A percentile compares a stretch with the other conserved stretches of the same genome.
These are phyloP conservation scores for Silybum marianum DNA, from an alignment of 129 eudicot genomes.

Conservation along the genomic window DNA sequence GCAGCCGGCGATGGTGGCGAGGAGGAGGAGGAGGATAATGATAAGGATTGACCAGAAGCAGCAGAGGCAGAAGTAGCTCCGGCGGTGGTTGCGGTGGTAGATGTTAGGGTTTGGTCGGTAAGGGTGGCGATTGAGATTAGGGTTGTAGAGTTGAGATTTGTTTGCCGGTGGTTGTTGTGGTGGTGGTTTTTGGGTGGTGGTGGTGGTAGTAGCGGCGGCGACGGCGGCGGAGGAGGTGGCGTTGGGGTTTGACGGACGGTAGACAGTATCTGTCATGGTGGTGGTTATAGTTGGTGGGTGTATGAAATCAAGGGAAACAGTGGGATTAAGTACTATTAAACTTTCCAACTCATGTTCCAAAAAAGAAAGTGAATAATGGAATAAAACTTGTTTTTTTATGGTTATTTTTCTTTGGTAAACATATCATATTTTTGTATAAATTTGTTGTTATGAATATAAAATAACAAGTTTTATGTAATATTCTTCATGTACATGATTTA, in stretches of 20 bases:
- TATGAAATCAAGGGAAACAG: constrained; percentile 28
- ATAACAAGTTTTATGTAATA: no score
- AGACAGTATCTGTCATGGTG: constrained; percentile 71
- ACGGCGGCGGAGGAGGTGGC: constrained; percentile 28
- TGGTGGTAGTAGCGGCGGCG: not conserved
- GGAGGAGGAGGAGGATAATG: constrained; percentile 44
- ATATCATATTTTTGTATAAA: no score
- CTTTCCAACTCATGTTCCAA: constrained; percentile 13
- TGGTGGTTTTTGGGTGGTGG: constrained; percentile 25
- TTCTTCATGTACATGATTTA: no score
- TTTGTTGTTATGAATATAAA: no score
- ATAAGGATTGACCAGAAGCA: constrained; percentile 64
- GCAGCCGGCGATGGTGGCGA: constrained; percentile 67
- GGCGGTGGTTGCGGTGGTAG: constrained; percentile 50
- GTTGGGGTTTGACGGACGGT: constrained; percentile 68
- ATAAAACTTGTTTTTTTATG: no score
- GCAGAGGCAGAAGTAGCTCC: constrained; percentile 64
- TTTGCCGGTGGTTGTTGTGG: constrained; percentile 38
- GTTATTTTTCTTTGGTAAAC: no score
- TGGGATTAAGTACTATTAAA: constrained; percentile 28
- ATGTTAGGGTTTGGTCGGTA: constrained; percentile 53
- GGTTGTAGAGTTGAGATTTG: constrained; percentile 57
- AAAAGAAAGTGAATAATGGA: constrained; percentile 5
- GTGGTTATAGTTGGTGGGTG: not conserved
- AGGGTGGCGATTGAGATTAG: constrained; percentile 60